Percentiles rank a stretch among this genome's conserved stretches.
Conservation (phyloP, 148 eudicot genomes). For the Persicaria maculosa region DNA sequence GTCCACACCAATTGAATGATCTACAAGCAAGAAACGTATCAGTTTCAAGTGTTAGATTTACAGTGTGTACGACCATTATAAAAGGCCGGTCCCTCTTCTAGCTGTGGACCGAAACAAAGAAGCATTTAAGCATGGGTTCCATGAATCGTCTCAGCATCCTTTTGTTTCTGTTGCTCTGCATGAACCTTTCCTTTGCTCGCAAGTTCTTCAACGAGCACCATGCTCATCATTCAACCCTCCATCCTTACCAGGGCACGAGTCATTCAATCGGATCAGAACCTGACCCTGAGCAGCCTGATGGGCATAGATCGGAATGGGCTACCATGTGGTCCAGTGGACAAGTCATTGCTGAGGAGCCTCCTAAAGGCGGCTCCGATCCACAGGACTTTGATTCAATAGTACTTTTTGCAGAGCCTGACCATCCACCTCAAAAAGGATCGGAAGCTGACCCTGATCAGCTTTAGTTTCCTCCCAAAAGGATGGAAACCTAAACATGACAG, state of each 20-base stretch:
- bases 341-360: no score
- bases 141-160: neutral
- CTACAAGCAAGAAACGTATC: neutral
- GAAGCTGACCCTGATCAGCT: no score
- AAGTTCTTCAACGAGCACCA: neutral
- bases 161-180: neutral
- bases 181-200: neutral
- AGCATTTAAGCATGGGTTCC: neutral
- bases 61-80: neutral
- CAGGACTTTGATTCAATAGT: no score
- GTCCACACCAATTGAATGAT: neutral
- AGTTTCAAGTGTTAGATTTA: neutral
- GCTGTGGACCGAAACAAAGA: neutral
- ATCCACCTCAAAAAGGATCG: no score
- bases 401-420: no score
- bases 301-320: no score
- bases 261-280: neutral
- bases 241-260: neutral
- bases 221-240: neutral
- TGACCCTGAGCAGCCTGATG: no score
- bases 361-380: no score
- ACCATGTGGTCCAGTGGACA: no score
- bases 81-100: neutral
- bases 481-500: no score
- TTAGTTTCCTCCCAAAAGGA: no score